phyloP scores from a whole-genome alignment of 2,329 filamentous ascomycete genomes.

The Arthrobotrys megalospora region DNA sequence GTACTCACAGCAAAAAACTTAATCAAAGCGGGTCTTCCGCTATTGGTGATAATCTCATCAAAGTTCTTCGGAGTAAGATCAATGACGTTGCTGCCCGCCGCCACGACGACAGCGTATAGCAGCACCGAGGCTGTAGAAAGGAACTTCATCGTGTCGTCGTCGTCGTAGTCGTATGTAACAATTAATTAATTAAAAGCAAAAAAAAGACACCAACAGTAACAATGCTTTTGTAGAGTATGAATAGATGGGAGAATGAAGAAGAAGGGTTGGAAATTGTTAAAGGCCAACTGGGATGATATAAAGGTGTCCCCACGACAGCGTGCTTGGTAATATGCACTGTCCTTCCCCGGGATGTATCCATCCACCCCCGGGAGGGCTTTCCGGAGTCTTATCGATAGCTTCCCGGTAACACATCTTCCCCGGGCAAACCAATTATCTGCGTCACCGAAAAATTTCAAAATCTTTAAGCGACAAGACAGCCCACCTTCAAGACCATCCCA shows the following conservation, averaged over 20 bases:
- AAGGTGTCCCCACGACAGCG: conserved; percentile 41
- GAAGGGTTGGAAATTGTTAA: not conserved
- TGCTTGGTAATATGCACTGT: conserved; percentile 48
- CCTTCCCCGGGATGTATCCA: no score
- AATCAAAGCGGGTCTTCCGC: conserved; percentile 93
- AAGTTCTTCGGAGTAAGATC: conserved; percentile 94
- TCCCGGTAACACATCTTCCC: not conserved
- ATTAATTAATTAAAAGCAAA: not conserved
- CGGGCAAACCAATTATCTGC: conserved; percentile 16
- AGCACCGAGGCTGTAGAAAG: conserved; percentile 36
- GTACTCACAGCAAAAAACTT: conserved; percentile 85
- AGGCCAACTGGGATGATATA: conserved; percentile 21
- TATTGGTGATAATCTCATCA: conserved; percentile 88
- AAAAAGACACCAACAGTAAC: conserved; percentile 18
- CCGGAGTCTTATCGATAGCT: not conserved
- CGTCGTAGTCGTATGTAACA: not conserved
- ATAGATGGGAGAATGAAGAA: not conserved
- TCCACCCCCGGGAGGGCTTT: not conserved
- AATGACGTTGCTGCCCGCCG: conserved; percentile 85
- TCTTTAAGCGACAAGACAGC: conserved; percentile 42
- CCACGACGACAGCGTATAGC: conserved; percentile 67
- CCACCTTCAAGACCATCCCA: conserved; percentile 19
- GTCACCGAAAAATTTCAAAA: conserved; percentile 60
- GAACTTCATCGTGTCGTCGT: conserved; percentile 39
- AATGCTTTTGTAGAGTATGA: conserved; percentile 10